Evolutionary conservation across 805 yeast species (phyloP), one percentile per base, ranked within the genome.

Genomic region (Candida maltosa): DNA sequence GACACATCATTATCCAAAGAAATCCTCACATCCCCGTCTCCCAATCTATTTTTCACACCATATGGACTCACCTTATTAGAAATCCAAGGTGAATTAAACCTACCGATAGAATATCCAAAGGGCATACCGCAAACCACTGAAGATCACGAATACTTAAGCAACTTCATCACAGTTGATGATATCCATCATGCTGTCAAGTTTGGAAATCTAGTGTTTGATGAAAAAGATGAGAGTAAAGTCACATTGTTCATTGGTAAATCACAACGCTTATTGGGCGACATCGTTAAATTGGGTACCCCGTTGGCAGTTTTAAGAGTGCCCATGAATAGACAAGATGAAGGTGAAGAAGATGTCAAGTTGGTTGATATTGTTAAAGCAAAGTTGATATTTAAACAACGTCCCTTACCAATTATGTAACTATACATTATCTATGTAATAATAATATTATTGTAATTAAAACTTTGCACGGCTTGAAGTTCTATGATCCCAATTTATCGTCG

Each of bases 361-460:
- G 57, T 79, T 7, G 91, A 83, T 51, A 58, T 85, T 1, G 68
- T 85, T 3, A 59, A 59, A 21, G 69, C 73, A 41, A 82, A 80
- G 49, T 56, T 83, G 14, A 66, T 80, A 6, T 85, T 85, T 51
- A 74, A 68, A 32, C 74, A 75, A 26, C 66, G 94, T 42, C 93
- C 94, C 0, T 61, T 85, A 33, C 94, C 94, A 4, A 78, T 83
- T 32, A 83, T 83, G 89, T 82, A 52, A 64, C 12, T 9, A 27
- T 26, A 25, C 5, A 16, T 5, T 12, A 28, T 6, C 5, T 17
- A 19, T n/a, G 14, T 17, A n/a, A 16, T n/a, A 12, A 14, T 6
- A 10, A 26, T n/a, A n/a, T n/a, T n/a, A n/a, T n/a, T 22, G 20
- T 4, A 27, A 19, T 16, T 34, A 41, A 16, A 38, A 43, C 29